Evolutionary conservation across 2,329 filamentous ascomycete species (phyloP).

Genomic region (Neonectria sp.): DNA sequence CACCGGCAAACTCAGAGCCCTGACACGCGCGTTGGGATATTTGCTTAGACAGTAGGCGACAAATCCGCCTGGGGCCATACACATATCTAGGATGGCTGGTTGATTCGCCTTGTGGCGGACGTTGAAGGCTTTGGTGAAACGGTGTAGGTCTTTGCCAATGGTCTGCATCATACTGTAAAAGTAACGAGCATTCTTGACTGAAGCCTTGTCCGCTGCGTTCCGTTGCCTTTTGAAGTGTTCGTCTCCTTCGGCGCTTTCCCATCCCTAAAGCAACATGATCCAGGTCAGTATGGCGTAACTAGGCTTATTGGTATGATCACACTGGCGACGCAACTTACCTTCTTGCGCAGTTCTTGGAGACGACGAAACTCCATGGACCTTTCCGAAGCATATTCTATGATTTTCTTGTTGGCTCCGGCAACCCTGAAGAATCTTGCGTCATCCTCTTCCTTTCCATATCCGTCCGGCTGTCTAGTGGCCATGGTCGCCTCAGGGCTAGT

Average conservation of each 20-base stretch:
- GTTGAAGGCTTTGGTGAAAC: constrained; percentile 50
- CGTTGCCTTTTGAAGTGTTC: constrained; percentile 59
- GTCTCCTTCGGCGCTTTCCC: constrained; percentile 61
- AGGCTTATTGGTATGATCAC: rapidly evolving
- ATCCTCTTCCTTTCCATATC: background rate
- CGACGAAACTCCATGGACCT: constrained; percentile 20
- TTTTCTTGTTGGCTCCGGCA: background rate
- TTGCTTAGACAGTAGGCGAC: constrained; percentile 53
- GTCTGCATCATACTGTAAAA: constrained; percentile 61
- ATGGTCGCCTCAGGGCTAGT: background rate
- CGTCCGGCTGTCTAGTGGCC: no score
- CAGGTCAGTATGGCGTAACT: background rate
- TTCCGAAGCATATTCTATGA: constrained; percentile 20
- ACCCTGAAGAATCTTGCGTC: background rate
- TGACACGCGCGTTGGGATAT: constrained; percentile 52
- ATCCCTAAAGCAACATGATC: constrained; percentile 54
- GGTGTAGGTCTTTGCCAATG: constrained; percentile 61
- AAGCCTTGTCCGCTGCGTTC: constrained; percentile 52
- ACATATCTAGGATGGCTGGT: constrained; percentile 64
- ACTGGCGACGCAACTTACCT: constrained; percentile 1
- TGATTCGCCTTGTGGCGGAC: constrained; percentile 23
- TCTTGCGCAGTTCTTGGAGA: constrained; percentile 26
- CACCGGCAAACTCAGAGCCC: constrained; percentile 59
- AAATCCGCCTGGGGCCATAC: constrained; percentile 71
- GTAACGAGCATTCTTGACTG: constrained; percentile 30